A percentile compares a stretch with the other conserved stretches of the same genome.
These are phyloP conservation scores for Coemansia aciculifera DNA, from an alignment of 192 early-diverging fungal genomes.

Conservation along the genomic window DNA sequence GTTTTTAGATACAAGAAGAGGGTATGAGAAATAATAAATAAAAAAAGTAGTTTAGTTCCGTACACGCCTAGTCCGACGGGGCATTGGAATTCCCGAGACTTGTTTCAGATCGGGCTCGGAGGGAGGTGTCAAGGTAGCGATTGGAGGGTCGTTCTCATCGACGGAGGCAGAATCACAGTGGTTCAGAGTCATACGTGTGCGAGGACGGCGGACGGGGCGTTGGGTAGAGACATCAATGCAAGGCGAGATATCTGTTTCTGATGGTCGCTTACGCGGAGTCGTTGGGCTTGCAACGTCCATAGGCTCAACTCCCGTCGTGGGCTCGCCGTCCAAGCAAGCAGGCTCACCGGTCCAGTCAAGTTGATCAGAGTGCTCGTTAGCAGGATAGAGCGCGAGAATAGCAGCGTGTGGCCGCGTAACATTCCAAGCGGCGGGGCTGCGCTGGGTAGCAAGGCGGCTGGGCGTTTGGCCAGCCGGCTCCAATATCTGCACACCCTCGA, in stretches of 20 bases:
- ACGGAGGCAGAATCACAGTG: neutral
- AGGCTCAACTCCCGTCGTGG: neutral
- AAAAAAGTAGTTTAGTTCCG: conserved; percentile 20
- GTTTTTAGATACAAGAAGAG: neutral
- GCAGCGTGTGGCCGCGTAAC: conserved; percentile 20
- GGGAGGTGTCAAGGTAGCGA: neutral
- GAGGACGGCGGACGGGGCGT: conserved; percentile 19
- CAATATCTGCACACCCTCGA: conserved; percentile 7
- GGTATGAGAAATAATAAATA: neutral
- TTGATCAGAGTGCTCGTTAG: neutral
- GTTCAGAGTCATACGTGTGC: conserved; percentile 8
- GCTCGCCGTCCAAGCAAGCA: neutral
- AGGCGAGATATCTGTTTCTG: conserved; percentile 20
- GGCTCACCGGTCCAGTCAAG: conserved; percentile 40
- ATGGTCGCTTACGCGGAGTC: conserved; percentile 29
- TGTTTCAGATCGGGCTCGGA: neutral
- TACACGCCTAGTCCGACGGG: conserved; percentile 26
- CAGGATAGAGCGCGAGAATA: conserved; percentile 20
- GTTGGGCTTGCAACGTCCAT: neutral
- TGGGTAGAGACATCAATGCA: neutral
- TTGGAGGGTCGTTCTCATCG: neutral
- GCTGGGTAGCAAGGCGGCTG: conserved; percentile 1
- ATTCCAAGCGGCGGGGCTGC: conserved; percentile 20
- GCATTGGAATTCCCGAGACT: conserved; percentile 20
- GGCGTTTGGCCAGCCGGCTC: conserved; percentile 12